Conservation (phyloP, 2,329 filamentous ascomycete genomes). For the Sclerotinia borealis region DNA sequence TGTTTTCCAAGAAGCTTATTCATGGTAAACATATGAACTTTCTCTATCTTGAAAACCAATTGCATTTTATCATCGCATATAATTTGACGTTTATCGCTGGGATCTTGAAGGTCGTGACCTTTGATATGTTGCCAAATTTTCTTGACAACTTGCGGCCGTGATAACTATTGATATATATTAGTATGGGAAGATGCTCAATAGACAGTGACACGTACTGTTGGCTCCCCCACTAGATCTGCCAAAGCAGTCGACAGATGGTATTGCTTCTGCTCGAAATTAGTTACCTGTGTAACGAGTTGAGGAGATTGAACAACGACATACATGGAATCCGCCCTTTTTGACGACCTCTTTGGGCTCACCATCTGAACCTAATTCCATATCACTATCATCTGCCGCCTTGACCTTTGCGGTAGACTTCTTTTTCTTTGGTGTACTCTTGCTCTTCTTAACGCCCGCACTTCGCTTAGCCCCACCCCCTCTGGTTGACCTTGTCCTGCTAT, state of each 20-base stretch:
- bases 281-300: constrained; percentile 15
- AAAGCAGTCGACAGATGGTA: constrained; percentile 68
- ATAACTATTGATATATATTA: constrained; percentile 52
- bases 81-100: constrained; percentile 86
- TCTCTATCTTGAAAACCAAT: constrained; percentile 84
- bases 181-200: not conserved
- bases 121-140: constrained; percentile 96
- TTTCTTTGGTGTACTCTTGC: constrained; percentile 53
- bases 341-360: constrained; percentile 53
- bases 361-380: constrained; percentile 57
- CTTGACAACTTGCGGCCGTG: constrained; percentile 92
- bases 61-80: constrained; percentile 87
- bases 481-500: constrained; percentile 64
- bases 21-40: constrained; percentile 99
- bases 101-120: constrained; percentile 80
- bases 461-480: constrained; percentile 61
- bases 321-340: constrained; percentile 85
- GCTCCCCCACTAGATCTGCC: constrained; percentile 63
- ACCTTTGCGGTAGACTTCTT: constrained; percentile 76
- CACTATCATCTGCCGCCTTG: constrained; percentile 73
- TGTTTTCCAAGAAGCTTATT: constrained; percentile 92
- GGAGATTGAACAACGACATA: constrained; percentile 38
- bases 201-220: constrained; percentile 47
- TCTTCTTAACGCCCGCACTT: constrained; percentile 50
- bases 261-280: constrained; percentile 48